Base-by-base conservation (phyloP, 2,329 filamentous ascomycete species). In the Neopestalotiopsis clavispora region DNA sequence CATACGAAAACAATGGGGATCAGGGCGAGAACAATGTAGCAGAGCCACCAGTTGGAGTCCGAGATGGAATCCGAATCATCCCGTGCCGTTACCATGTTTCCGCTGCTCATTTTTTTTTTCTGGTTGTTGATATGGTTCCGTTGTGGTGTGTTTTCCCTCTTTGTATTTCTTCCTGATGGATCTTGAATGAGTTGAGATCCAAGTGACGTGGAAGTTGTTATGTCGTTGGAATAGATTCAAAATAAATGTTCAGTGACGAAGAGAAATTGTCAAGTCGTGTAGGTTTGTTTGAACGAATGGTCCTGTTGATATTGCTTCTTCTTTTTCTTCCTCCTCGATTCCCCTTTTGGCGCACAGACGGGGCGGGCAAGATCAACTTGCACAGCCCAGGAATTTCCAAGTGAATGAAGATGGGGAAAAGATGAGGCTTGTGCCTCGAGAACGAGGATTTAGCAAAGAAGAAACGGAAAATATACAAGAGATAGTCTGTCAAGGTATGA, bases 1-100 rank as follows among this genome's bases (percentile, higher is more conserved):
- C 14, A 49, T 5, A 71, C 28, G 65, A 77, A 76, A 7, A 72
- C 38, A 28, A 74, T 5, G 9, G 75, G 76, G n/a, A 76, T 74
- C 13, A 73, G 64, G 34, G 56, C 69, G 1, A 78, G 60, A 10
- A 77, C 7, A 45, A 74, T 67, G 66, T 75, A 78, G 69, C 75
- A 71, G 1, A 67, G 14, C 4, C 69, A 72, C 75, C 75, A 78
- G 65, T 77, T 70, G 69, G 72, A 73, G 68, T 40, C 30, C 23
- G n/a, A 20, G 28, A 38, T 40, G 9, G 14, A 58, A 20, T n/a
- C 17, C 45, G 45, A 52, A 20, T 52, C 45, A 20, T 52, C 45
- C 14, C 45, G 17, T 20, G 45, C 45, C 45, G 17, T 52, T 52
- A 52, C 9, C 20, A 52, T 20, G 45, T n/a, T 52, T 52, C 45